phyloP scores from a whole-genome alignment of 202 grass and related monocot genomes.

The Musa balbisiana region DNA sequence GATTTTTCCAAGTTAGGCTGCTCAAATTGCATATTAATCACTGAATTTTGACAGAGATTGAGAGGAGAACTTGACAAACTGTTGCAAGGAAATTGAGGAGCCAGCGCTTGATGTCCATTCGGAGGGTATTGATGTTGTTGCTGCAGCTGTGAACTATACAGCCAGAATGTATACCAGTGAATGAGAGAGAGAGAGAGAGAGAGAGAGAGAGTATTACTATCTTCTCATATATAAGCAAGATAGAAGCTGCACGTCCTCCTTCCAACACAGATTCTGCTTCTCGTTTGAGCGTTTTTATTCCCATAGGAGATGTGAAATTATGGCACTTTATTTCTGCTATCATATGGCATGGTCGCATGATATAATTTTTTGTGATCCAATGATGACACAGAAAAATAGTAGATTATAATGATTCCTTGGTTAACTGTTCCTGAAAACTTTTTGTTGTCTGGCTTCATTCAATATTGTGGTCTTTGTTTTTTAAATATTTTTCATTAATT shows the following conservation, averaged over 20 bases:
- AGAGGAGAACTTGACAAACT: conserved; percentile 77
- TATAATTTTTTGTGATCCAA: too few relatives aligned
- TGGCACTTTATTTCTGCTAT: too few relatives aligned
- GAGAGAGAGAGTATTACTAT: not conserved
- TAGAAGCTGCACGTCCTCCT: not conserved
- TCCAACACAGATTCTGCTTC: not conserved
- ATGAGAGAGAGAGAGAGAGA: not conserved
- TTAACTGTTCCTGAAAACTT: too few relatives aligned
- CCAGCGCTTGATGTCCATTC: conserved; percentile 62
- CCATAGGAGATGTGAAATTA: too few relatives aligned
- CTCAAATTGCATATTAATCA: not conserved
- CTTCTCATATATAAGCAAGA: not conserved
- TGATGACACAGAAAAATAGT: too few relatives aligned
- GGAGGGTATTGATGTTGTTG: conserved; percentile 65
- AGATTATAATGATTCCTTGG: too few relatives aligned
- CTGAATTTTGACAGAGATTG: conserved; percentile 51
- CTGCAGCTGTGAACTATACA: conserved; percentile 77
- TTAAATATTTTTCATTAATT: too few relatives aligned
- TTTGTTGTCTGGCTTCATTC: too few relatives aligned
- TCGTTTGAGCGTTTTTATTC: not conserved
- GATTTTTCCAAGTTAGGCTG: not conserved
- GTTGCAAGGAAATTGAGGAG: conserved; percentile 73
- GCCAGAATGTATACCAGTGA: conserved; percentile 44
- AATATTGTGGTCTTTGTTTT: too few relatives aligned
- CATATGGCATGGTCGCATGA: too few relatives aligned